Conservation (phyloP, 129 eudicot genomes). For the Tanacetum coccineum region DNA sequence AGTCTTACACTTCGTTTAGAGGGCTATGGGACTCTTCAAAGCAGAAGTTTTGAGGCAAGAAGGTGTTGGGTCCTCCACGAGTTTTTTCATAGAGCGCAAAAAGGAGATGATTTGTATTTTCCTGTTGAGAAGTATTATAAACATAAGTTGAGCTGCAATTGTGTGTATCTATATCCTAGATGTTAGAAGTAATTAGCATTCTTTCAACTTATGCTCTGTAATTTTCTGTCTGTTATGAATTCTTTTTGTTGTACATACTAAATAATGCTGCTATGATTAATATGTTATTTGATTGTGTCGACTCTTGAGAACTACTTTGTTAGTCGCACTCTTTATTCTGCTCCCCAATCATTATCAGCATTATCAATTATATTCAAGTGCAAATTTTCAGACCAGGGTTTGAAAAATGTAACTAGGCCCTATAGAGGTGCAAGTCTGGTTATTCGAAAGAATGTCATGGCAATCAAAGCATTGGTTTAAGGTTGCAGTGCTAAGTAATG, state of each 20-base stretch:
- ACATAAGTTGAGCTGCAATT: slow-evolving; percentile 13
- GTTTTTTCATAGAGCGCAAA: slow-evolving; percentile 68
- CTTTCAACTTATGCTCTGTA: slow-evolving; percentile 23
- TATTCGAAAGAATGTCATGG: no score
- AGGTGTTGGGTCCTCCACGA: slow-evolving; percentile 49
- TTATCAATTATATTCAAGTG: no score
- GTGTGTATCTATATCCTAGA: slow-evolving; percentile 16
- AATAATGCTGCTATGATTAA: not conserved
- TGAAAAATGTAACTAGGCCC: no score
- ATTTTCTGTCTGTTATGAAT: slow-evolving; percentile 13
- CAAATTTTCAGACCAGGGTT: no score
- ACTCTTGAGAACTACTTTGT: not conserved
- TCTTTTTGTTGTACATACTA: slow-evolving; percentile 33
- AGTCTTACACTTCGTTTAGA: slow-evolving; percentile 68
- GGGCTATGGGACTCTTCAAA: slow-evolving; percentile 72
- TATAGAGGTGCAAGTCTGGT: no score
- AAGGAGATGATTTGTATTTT: slow-evolving; percentile 50
- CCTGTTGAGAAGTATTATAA: slow-evolving; percentile 11
- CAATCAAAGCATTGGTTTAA: no score
- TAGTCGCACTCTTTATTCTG: not conserved
- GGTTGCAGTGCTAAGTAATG: no score
- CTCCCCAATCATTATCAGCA: not conserved
- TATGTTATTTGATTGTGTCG: slow-evolving; percentile 13
- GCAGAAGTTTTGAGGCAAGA: slow-evolving; percentile 48
- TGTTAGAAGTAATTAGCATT: slow-evolving; percentile 36